These are phyloP conservation scores for Lentinula novae-zelandiae DNA, from an alignment of 1,284 basidiomycete genomes.

Conservation along the genomic window DNA sequence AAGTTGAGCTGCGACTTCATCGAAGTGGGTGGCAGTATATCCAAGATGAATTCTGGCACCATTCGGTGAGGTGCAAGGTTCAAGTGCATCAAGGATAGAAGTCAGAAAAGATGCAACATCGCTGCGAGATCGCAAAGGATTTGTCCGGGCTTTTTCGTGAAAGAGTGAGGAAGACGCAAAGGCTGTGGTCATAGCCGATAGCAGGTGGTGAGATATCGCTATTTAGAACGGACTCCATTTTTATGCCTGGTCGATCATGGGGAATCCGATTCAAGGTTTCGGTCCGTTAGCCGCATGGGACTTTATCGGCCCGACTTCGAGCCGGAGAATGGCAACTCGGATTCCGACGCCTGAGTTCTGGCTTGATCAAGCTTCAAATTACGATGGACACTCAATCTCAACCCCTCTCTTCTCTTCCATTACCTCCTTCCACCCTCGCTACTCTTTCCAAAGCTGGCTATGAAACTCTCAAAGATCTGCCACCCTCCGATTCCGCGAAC, in stretches of 20 bases:
- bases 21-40: constrained; percentile 73
- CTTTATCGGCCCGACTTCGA: background rate
- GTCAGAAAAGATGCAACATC: constrained; percentile 56
- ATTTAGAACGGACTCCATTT: background rate
- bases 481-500: constrained; percentile 31
- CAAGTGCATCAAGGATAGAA: constrained; percentile 64
- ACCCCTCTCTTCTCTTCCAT: constrained; percentile 32
- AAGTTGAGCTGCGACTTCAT: constrained; percentile 68
- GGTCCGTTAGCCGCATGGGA: background rate
- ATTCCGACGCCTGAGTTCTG: background rate
- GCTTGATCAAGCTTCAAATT: too few relatives aligned
- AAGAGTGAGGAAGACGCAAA: background rate
- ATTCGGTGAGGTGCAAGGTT: constrained; percentile 65
- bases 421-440: constrained; percentile 34
- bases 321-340: background rate
- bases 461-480: constrained; percentile 44
- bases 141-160: constrained; percentile 33
- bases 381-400: background rate
- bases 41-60: constrained; percentile 70
- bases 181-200: background rate
- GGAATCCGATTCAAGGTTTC: background rate
- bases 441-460: constrained; percentile 48
- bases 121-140: constrained; percentile 55
- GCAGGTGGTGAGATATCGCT: background rate
- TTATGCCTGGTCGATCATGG: background rate